Percentiles rank a stretch among this genome's conserved stretches.
These are phyloP conservation scores for Rosa multiflora DNA, from an alignment of 306 rosid species.

Conservation along the genomic window DNA sequence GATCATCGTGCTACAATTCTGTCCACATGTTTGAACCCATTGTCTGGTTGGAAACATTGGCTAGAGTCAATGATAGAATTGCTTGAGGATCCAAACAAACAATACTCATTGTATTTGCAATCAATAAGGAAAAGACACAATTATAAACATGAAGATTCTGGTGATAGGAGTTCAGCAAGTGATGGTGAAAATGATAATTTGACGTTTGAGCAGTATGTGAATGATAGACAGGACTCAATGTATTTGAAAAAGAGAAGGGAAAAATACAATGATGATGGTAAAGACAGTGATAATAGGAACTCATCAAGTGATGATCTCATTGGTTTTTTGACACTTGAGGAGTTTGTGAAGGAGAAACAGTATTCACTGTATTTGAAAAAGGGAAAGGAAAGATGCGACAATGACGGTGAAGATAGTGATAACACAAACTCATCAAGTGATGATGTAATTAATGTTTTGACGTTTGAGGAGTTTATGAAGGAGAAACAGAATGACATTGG, in stretches of 20 bases:
- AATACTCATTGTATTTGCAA: constrained; percentile 29
- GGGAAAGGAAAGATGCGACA: not conserved
- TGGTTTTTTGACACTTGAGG: constrained; percentile 6
- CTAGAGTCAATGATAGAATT: constrained; percentile 23
- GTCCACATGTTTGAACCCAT: not conserved
- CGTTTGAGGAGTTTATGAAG: constrained; percentile 36
- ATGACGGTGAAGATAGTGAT: not conserved
- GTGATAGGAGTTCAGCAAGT: not conserved
- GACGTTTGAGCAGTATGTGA: constrained; percentile 35
- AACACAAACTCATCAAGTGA: not conserved
- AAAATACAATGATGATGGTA: not conserved
- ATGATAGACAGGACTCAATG: constrained; percentile 9
- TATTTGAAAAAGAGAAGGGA: not conserved
- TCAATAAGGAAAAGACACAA: not conserved
- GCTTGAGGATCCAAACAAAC: constrained; percentile 30
- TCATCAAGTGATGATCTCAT: not conserved
- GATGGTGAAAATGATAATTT: not conserved
- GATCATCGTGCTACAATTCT: constrained; percentile 22
- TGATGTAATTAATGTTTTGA: not conserved
- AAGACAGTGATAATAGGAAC: not conserved
- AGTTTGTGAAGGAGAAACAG: constrained; percentile 33
- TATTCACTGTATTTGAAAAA: not conserved
- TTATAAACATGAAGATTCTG: not conserved
- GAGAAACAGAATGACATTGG: constrained; percentile 15
- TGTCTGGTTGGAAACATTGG: constrained; percentile 19